A percentile compares a stretch with the other conserved stretches of the same genome.
Conservation (phyloP, 768 basidiomycete species). For the Infundibulicybe gibba region DNA sequence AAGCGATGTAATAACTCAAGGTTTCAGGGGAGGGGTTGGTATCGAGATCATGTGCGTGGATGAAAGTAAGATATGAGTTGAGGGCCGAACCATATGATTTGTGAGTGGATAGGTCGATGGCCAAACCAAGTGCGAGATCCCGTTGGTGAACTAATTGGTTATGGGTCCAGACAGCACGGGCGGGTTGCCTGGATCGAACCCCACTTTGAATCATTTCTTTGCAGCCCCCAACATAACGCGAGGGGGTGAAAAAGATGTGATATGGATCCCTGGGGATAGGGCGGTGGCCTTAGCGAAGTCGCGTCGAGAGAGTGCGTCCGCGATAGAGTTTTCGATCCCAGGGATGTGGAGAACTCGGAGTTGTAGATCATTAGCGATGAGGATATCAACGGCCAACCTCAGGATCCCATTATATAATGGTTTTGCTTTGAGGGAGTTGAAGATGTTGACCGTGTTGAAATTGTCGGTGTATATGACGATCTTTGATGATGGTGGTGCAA, state of each 20-base stretch:
- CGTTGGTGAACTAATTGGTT: conserved; percentile 23
- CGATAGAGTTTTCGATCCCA: conserved; percentile 18
- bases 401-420: conserved; percentile 23
- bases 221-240: conserved; percentile 16
- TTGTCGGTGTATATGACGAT: conserved; percentile 24
- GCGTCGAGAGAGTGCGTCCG: conserved; percentile 25
- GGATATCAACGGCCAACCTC: conserved; percentile 12
- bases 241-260: conserved; percentile 10
- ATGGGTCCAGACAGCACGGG: conserved; percentile 21
- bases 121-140: conserved; percentile 24
- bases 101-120: conserved; percentile 18
- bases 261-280: not conserved
- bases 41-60: conserved; percentile 22
- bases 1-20: conserved; percentile 28
- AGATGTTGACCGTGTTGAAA: conserved; percentile 22
- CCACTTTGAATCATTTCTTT: conserved; percentile 10
- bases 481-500: not conserved
- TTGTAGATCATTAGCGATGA: conserved; percentile 1
- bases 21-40: conserved; percentile 33
- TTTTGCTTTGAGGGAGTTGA: conserved; percentile 16
- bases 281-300: not conserved
- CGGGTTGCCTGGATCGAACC: conserved; percentile 19
- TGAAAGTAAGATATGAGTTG: conserved; percentile 34
- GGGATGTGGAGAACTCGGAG: conserved; percentile 21
- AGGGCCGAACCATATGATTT: conserved; percentile 26